These are phyloP conservation scores for Diaporthe velutina DNA, from an alignment of 2,329 filamentous ascomycete genomes.

Conservation along the genomic window DNA sequence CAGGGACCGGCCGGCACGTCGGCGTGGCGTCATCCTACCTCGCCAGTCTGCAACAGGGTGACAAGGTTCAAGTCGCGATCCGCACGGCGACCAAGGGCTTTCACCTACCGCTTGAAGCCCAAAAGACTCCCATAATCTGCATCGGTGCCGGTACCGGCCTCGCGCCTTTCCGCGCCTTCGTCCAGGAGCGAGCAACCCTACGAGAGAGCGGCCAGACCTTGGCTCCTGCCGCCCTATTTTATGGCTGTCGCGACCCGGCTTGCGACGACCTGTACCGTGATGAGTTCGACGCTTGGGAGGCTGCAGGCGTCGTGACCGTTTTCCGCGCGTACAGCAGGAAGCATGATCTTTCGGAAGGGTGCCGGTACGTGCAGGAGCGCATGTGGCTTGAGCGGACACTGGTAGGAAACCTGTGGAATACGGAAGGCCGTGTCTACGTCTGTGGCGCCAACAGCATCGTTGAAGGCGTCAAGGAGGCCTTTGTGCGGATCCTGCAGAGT, in stretches of 20 bases:
- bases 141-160: constrained; percentile 68
- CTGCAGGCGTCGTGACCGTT: constrained; percentile 83
- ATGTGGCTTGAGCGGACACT: background rate
- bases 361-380: constrained; percentile 36
- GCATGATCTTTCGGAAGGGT: background rate
- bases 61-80: constrained; percentile 64
- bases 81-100: constrained; percentile 59
- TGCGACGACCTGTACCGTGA: constrained; percentile 51
- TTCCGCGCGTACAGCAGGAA: constrained; percentile 21
- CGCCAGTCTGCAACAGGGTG: constrained; percentile 57
- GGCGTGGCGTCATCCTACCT: constrained; percentile 75
- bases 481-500: background rate
- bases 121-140: constrained; percentile 63
- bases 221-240: constrained; percentile 55
- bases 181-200: constrained; percentile 71
- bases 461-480: constrained; percentile 4
- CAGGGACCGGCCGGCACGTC: constrained; percentile 62
- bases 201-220: constrained; percentile 78
- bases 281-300: constrained; percentile 53
- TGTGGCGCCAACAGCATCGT: background rate
- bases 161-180: constrained; percentile 73
- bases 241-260: constrained; percentile 52
- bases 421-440: background rate
- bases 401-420: background rate
- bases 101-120: constrained; percentile 60